These are phyloP conservation scores for Dothidotthia symphoricarpi DNA, from an alignment of 2,329 filamentous ascomycete genomes.

Conservation along the genomic window DNA sequence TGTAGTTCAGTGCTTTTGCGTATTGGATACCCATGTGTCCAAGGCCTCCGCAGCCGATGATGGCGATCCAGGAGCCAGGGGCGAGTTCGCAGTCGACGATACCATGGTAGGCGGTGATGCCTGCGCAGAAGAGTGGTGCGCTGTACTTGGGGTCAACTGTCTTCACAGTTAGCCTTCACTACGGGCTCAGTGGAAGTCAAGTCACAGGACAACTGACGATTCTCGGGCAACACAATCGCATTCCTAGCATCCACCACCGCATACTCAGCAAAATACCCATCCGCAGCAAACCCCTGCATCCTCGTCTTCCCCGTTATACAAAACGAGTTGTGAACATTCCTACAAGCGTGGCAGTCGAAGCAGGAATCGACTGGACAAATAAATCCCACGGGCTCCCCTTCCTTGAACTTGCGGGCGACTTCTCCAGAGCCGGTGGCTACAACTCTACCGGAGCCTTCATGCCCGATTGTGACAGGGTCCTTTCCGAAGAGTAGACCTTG, in stretches of 20 bases:
- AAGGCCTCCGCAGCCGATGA: conserved; percentile 33
- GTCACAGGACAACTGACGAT: conserved; percentile 13
- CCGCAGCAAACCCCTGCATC: conserved; percentile 30
- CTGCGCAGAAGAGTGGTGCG: conserved; percentile 34
- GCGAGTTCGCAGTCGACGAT: conserved; percentile 30
- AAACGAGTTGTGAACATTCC: conserved; percentile 30
- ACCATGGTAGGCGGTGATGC: conserved; percentile 32
- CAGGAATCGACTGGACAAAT: conserved; percentile 36
- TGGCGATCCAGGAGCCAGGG: conserved; percentile 30
- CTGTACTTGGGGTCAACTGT: conserved; percentile 27
- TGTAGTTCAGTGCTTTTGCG: conserved; percentile 35
- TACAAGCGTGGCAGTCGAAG: conserved; percentile 32
- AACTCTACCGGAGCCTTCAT: conserved; percentile 34
- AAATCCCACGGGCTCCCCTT: conserved; percentile 35
- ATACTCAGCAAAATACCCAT: conserved; percentile 37
- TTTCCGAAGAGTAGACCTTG: conserved; percentile 33
- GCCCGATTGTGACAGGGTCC: conserved; percentile 36
- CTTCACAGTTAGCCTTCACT: conserved; percentile 1
- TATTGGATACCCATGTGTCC: conserved; percentile 37
- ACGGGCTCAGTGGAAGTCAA: not conserved
- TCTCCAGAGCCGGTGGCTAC: conserved; percentile 24
- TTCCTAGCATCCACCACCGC: conserved; percentile 30
- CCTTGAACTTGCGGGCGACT: conserved; percentile 28
- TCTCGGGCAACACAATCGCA: conserved; percentile 29
- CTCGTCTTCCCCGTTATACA: conserved; percentile 31